Base-by-base conservation (phyloP, 2,329 filamentous ascomycete genomes). In the Aspergillus sp. region DNA sequence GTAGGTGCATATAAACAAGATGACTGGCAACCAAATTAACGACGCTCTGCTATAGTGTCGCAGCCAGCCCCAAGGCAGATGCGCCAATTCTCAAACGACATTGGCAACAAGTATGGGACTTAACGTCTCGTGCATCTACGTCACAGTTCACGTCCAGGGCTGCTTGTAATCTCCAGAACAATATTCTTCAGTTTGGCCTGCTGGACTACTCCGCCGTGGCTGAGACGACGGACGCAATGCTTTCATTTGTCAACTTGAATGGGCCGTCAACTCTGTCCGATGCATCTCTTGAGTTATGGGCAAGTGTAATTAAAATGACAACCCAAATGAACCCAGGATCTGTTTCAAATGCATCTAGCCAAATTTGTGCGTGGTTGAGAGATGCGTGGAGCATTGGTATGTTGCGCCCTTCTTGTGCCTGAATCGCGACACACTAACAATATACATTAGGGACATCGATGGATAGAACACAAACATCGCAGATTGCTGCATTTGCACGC, bases 191-290 rank as follows among this genome's bases (percentile, higher is more conserved):
- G 55, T 78, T 81, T 43, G 79, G 84, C 4, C 73, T 96, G n/a
- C 72, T 96, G 11, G 79, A 86, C 0, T 89, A 89, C 65, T 82
- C 87, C 46, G 79, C 83, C 27, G 79, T 93, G 15, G 84, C 86
- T 2, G 86, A 91, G 57, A 87, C 88, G 27, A 79, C 91, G 50
- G 89, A 89, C 64, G 84, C 82, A 54, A 88, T 96, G 58, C 81
- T 96, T 11, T 84, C 86, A 5, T 88, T 88, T 21, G 87, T 91
- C 46, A 93, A 96, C 66, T 81, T 93, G 37, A 93, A 88, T 69
- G 93, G 93, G 0, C 93, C 95, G 7, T 86, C 87, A 1, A 72
- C 87, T 19, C 77, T 96, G 17, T 88, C 88, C n/a, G 95, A 98
- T 70, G 87, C 91, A 1, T 89, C 90, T 3, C 78, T 93, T 17